phyloP scores from a whole-genome alignment of 257 asterid species.

The Lycium ferocissimum region DNA sequence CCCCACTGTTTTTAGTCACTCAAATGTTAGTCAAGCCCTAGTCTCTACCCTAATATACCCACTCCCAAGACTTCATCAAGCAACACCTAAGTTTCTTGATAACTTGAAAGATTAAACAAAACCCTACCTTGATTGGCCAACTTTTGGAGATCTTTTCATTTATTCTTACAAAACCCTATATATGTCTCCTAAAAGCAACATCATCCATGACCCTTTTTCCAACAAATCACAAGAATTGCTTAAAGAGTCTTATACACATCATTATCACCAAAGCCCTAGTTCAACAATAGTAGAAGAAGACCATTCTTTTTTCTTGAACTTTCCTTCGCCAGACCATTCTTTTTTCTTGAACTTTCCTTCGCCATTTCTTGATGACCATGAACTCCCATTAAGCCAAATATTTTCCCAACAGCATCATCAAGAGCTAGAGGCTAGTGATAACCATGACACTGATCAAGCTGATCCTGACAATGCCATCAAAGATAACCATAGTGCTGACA shows the following conservation, averaged over 20 bases:
- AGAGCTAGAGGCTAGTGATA: background rate
- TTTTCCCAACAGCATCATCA: slow-evolving; percentile 41
- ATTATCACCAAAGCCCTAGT: slow-evolving; percentile 40
- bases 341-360: slow-evolving; percentile 49
- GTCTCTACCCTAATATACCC: slow-evolving; percentile 9
- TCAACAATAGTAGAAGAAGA: slow-evolving; percentile 33
- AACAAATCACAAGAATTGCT: slow-evolving; percentile 30
- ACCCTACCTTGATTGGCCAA: slow-evolving; percentile 24
- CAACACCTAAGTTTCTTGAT: slow-evolving; percentile 27
- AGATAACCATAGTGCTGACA: background rate
- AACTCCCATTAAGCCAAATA: slow-evolving; percentile 50
- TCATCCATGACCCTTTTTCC: slow-evolving; percentile 38
- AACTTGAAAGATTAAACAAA: slow-evolving; percentile 25
- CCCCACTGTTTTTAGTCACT: background rate
- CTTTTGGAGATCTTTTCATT: background rate
- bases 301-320: slow-evolving; percentile 41
- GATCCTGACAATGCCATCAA: background rate
- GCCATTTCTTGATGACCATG: slow-evolving; percentile 58
- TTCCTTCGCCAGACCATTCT: slow-evolving; percentile 48
- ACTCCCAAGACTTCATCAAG: background rate
- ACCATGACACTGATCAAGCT: background rate
- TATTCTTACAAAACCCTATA: background rate
- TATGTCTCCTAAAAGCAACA: slow-evolving; percentile 52
- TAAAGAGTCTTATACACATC: slow-evolving; percentile 33
- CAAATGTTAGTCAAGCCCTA: slow-evolving; percentile 29